These are phyloP conservation scores for Larix sibirica DNA, from an alignment of 83 land plant species.

Conservation along the genomic window DNA sequence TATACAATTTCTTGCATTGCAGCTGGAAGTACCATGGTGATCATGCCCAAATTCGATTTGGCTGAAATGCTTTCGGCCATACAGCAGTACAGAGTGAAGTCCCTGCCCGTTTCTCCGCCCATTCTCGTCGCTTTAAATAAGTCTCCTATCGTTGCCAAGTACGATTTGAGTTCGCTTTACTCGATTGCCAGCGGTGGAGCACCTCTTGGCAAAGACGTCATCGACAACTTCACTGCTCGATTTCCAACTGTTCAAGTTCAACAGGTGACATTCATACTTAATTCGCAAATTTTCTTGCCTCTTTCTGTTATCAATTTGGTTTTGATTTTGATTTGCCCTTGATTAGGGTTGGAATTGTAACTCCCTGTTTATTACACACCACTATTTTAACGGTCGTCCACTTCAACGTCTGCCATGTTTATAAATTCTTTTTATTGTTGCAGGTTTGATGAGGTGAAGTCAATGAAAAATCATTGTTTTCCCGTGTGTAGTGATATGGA, in stretches of 20 bases:
- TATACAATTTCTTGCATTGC: conserved; percentile 21
- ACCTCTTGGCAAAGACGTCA: conserved; percentile 26
- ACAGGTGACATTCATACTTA: conserved; percentile 24
- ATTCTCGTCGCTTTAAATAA: conserved; percentile 34
- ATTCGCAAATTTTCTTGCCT: no score
- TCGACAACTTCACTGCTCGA: conserved; percentile 19
- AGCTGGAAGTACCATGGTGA: conserved; percentile 41
- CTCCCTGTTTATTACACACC: no score
- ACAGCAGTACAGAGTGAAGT: conserved; percentile 42
- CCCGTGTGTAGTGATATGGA: conserved; percentile 33
- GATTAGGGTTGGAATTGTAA: no score
- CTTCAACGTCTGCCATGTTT: no score
- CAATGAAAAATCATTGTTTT: no score
- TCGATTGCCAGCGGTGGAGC: conserved; percentile 45
- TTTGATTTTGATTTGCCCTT: no score
- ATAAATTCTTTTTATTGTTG: no score
- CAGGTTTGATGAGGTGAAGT: no score
- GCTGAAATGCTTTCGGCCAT: conserved; percentile 29
- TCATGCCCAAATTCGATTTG: conserved; percentile 51
- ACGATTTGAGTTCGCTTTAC: conserved; percentile 34
- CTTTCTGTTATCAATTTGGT: no score
- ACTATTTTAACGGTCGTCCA: no score
- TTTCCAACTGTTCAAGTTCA: conserved; percentile 34
- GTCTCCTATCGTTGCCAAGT: conserved; percentile 10
- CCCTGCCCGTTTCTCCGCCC: conserved; percentile 68